Percentiles rank a stretch among this genome's conserved stretches.
These are phyloP conservation scores for Brasilioporus rufonigricans DNA, from an alignment of 768 basidiomycete genomes.

Conservation along the genomic window DNA sequence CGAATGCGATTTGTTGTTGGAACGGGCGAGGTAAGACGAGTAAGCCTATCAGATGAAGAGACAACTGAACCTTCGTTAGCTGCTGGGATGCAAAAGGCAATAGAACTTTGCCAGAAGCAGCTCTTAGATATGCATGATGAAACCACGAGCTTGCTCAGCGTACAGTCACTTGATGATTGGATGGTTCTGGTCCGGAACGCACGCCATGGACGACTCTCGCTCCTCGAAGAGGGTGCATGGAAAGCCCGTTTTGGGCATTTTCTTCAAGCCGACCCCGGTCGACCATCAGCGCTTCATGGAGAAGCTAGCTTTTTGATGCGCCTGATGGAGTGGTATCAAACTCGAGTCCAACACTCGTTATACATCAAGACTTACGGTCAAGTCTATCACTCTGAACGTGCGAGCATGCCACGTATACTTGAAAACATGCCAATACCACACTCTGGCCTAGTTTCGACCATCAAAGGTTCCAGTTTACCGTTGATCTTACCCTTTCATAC, in stretches of 20 bases:
- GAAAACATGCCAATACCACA: slow-evolving; percentile 15
- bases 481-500: slow-evolving; percentile 50
- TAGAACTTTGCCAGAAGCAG: slow-evolving; percentile 38
- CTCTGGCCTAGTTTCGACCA: slow-evolving; percentile 17
- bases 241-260: slow-evolving; percentile 30
- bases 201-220: slow-evolving; percentile 22
- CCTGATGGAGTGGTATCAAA: slow-evolving; percentile 42
- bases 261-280: slow-evolving; percentile 21
- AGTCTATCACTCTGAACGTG: slow-evolving; percentile 18
- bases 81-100: slow-evolving; percentile 38
- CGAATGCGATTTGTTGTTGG: slow-evolving; percentile 49
- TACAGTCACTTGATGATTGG: slow-evolving; percentile 36
- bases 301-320: slow-evolving; percentile 46
- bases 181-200: slow-evolving; percentile 33
- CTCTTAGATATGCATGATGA: slow-evolving; percentile 32
- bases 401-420: slow-evolving; percentile 3
- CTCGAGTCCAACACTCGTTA: slow-evolving; percentile 41
- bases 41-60: not conserved
- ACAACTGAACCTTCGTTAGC: slow-evolving; percentile 13
- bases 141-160: slow-evolving; percentile 29
- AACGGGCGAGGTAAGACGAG: slow-evolving; percentile 31
- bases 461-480: slow-evolving; percentile 35
- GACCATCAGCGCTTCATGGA: slow-evolving; percentile 25
- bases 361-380: slow-evolving; percentile 40
- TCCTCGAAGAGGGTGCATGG: slow-evolving; percentile 32